phyloP scores from a whole-genome alignment of 805 yeast genomes.

The Alloascoidea africana region DNA sequence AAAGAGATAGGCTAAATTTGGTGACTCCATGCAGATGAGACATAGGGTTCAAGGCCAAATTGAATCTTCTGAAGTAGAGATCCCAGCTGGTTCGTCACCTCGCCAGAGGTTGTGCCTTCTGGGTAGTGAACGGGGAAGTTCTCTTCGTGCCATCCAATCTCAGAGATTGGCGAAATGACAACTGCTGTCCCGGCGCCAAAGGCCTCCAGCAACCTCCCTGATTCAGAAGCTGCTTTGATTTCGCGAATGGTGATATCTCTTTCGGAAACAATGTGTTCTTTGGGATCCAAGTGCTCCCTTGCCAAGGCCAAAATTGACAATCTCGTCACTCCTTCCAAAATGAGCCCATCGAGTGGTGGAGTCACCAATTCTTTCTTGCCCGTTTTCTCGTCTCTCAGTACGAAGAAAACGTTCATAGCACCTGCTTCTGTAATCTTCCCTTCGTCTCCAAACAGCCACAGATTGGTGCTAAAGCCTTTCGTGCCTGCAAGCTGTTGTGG shows the following conservation, averaged over 20 bases:
- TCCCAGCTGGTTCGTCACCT: no score
- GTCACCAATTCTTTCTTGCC: conserved; percentile 34
- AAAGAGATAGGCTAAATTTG: no score
- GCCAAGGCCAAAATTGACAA: conserved; percentile 28
- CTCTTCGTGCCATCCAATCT: conserved; percentile 7
- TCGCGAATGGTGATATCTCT: conserved; percentile 31
- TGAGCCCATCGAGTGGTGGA: conserved; percentile 36
- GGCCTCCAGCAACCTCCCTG: conserved; percentile 35
- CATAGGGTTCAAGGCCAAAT: no score
- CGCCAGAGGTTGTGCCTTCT: no score
- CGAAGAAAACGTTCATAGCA: conserved; percentile 37
- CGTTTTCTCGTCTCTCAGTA: conserved; percentile 20
- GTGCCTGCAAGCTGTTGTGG: conserved; percentile 29
- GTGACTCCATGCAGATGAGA: no score
- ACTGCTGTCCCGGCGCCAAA: conserved; percentile 41
- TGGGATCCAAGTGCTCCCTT: conserved; percentile 17
- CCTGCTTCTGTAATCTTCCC: conserved; percentile 41
- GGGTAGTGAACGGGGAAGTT: conserved; percentile 6
- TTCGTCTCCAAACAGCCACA: conserved; percentile 38
- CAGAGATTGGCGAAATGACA: conserved; percentile 29
- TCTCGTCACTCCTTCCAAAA: conserved; percentile 38
- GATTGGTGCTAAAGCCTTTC: conserved; percentile 33
- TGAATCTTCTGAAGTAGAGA: no score
- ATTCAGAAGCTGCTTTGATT: conserved; percentile 26
- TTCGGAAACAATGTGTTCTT: conserved; percentile 23